Conservation (phyloP, 768 basidiomycete species). For the Coprinopsis marcescibilis region DNA sequence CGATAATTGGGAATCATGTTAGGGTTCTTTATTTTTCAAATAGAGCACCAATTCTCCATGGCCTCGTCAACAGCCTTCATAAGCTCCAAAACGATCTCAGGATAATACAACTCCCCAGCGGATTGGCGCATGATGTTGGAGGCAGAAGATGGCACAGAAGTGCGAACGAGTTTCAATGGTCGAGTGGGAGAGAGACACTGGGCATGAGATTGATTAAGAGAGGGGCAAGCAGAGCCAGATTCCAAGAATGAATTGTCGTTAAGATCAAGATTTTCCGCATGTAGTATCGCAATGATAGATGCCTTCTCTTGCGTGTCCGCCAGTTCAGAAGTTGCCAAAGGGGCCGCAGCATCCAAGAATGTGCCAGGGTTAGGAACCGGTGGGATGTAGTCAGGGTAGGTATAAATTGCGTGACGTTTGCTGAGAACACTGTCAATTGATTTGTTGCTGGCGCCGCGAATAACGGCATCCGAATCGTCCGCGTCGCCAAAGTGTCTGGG, state of each 20-base stretch:
- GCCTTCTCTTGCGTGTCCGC: too few relatives aligned
- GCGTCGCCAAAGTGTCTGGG: too few relatives aligned
- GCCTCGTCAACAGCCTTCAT: slow-evolving; percentile 29
- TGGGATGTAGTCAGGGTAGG: slow-evolving; percentile 24
- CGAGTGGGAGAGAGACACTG: not conserved
- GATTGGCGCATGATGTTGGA: not conserved
- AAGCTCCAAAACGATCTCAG: slow-evolving; percentile 27
- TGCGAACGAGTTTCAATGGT: slow-evolving; percentile 6
- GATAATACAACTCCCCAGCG: slow-evolving; percentile 11
- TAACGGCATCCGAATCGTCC: too few relatives aligned
- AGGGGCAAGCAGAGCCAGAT: not conserved
- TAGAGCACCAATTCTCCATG: slow-evolving; percentile 19
- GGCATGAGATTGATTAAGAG: not conserved
- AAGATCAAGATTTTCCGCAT: too few relatives aligned
- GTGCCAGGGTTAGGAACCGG: slow-evolving; percentile 12
- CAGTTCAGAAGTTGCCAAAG: not conserved
- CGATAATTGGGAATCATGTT: not conserved
- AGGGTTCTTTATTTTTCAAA: not conserved
- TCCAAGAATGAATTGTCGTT: too few relatives aligned
- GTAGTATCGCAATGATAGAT: too few relatives aligned
- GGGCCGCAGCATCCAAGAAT: slow-evolving; percentile 5
- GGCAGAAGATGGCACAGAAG: not conserved
- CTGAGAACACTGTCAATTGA: slow-evolving; percentile 3
- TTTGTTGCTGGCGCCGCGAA: not conserved
- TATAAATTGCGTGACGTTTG: slow-evolving; percentile 36